Evolutionary conservation across 2,329 filamentous ascomycete genomes (phyloP), one percentile per base, ranked within the genome.

Genomic region (Fusarium goolgardi): DNA sequence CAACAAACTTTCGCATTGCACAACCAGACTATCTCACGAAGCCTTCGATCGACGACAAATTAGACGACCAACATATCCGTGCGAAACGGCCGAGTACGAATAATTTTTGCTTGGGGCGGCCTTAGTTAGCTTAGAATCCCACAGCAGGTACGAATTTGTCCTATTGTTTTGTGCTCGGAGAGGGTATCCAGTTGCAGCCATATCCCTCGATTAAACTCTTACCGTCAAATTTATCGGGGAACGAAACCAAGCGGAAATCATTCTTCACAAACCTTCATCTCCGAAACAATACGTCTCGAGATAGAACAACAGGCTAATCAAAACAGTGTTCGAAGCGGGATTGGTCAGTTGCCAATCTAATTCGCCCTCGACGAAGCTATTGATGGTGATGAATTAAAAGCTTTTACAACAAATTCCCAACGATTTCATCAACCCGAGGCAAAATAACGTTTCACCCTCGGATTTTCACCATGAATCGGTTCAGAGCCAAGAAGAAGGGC

Each of bases 401-500:
- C 56, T 55, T 27, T 25, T 8, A 18, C 41, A 40, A 49, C 55
- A n/a, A 13, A 54, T 39, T 34, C 32, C 15, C 40, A 29, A 55
- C 54, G 49, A 49, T 35, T 59, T 35, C 35, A 46, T 31, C 16
- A 20, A 41, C 44, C 43, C 57, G 20, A 56, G 46, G 57, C 35
- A 52, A 31, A 49, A 46, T 46, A 45, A 60, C 47, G 49, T 31
- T 34, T 54, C 25, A 43, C 10, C 40, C 40, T 59, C 20, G 52
- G 41, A 25, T 37, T 43, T 32, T 46, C 57, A 75, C 29, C 20
- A 94, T 94, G 91, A 94, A 95, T 81, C 88, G 91, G 56, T 93
- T 94, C 75, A 84, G 91, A 72, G 89, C 83, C 49, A 90, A 90
- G 80, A 93, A 90, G 83, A 91, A 88, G 85, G 85, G 78, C 55